Conservation (phyloP, 179 eudicot genomes). For the Beta corolliflora region DNA sequence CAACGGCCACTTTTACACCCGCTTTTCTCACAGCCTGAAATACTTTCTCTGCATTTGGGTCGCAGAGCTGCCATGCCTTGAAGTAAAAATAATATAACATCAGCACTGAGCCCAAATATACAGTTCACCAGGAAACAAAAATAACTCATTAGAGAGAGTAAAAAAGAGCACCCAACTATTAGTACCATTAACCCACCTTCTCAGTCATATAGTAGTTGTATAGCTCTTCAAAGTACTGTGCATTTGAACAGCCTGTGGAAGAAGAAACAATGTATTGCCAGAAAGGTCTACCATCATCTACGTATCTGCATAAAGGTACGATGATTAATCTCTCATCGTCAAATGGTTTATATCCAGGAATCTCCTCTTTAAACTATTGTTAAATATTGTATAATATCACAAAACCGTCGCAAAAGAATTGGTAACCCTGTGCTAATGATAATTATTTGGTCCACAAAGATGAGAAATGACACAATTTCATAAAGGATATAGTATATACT, state of each 20-base stretch:
- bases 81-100: slow-evolving; percentile 10
- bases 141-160: too few species aligned
- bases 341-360: not conserved
- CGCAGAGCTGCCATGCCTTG: slow-evolving; percentile 96
- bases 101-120: not conserved
- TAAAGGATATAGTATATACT: too few species aligned
- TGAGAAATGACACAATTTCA: too few species aligned
- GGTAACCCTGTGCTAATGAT: too few species aligned
- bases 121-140: too few species aligned
- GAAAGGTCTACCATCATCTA: slow-evolving; percentile 95
- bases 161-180: not conserved
- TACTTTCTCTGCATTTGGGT: slow-evolving; percentile 85
- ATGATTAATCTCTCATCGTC: not conserved
- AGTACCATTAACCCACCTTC: slow-evolving; percentile 50
- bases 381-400: not conserved
- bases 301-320: slow-evolving; percentile 60
- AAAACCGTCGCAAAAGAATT: too few species aligned
- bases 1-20: slow-evolving; percentile 89
- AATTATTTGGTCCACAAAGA: too few species aligned
- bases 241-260: slow-evolving; percentile 89
- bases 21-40: slow-evolving; percentile 70
- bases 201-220: slow-evolving; percentile 87
- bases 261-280: slow-evolving; percentile 91
- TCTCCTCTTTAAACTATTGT: not conserved
- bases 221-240: slow-evolving; percentile 94